Evolutionary conservation across 208 protist genomes (phyloP), one percentile per base, ranked within the genome.

Genomic region (Phytomonas sp.): DNA sequence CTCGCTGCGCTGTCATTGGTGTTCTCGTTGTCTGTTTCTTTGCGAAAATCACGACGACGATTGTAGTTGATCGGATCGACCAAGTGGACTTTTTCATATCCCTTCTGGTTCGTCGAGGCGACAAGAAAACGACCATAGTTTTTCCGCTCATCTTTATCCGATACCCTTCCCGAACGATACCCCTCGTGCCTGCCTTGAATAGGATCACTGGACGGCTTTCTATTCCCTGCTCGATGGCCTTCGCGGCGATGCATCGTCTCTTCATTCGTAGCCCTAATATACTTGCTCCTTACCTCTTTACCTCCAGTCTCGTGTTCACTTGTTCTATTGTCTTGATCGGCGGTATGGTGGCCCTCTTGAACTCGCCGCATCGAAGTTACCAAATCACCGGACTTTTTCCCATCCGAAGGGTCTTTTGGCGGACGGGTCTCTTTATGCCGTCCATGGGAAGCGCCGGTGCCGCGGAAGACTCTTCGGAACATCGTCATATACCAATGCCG

Each of bases 401-500:
- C 33, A 34, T 34, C 33, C 33, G 33, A 34, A 34, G 33, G 33
- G 33, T 34, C 33, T 34, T 34, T 34, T 7, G 1, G 1, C 4
- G 1, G 33, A 34, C 4, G 33, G 4, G 33, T 7, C 33, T 34
- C 33, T 6, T 34, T 34, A 34, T 34, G 33, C 33, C 33, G 33
- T 34, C 33, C 33, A 34, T 34, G 33, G 6, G 4, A 1, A 34
- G 40, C 2, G 15, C 40, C 1, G 40, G 11, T 20, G 40, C 40
- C 40, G 40, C 40, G 13, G 40, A 46, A 46, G 11, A 46, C 40
- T 8, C 40, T 9, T 46, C 40, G 40, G 78, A 91, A 88, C 85
- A 91, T 88, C 2, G 60, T 30, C 46, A 66, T 75, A 66, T 84
- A 91, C 85, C 85, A 91, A 20, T 67, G 73, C n/a, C 80, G 85